Base-by-base conservation (phyloP, 176 grass and related monocot species). In the Carex myosuroides region DNA sequence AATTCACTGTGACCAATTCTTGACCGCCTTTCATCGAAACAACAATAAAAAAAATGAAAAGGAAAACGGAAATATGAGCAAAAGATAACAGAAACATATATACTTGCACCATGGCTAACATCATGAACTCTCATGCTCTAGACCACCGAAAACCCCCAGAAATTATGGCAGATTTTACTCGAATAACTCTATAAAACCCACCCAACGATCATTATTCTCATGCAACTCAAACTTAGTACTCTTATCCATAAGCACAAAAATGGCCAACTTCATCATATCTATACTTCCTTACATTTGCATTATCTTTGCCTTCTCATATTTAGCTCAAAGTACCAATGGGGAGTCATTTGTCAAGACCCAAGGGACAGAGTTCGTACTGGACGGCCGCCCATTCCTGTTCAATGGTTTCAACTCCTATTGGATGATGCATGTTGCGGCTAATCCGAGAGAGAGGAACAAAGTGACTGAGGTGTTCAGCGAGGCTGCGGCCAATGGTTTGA, bases 381-480 rank as follows among this genome's bases (percentile, higher is more conserved):
- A 73, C 3, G 82, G 82, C 29, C 16, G 61, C 18, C 87, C 74
- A 6, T 88, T 88, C 21, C 32, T 85, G 13, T 85, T 89, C 55
- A 89, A 89, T 29, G 87, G 87, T 57, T 89, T 89, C 82, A 85
- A 89, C 42, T 89, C 87, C 0, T 85, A 89, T 39, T 85, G 87
- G 87, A 85, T 91, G 89, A 85, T 88, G 89, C 59, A 85, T 17
- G 89, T 83, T 41, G 86, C 89, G 3, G 71, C 89, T 7, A 77
- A 90, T 13, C 72, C 67, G 3, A 83, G 57, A 4, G 32, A 84
- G 2, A 86, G 89, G 44, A 61, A 48, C 13, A 90, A 88, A 85
- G 82, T 88, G 60, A 74, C 89, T 17, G 83, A 83, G 70, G 89
- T 88, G 22, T 81, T 91, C 18, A 84, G 86, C 2, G 86, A 83